Percentiles rank a stretch among this genome's conserved stretches.
Conservation (phyloP, 2,329 filamentous ascomycete genomes). For the Dactylellina leptospora region DNA sequence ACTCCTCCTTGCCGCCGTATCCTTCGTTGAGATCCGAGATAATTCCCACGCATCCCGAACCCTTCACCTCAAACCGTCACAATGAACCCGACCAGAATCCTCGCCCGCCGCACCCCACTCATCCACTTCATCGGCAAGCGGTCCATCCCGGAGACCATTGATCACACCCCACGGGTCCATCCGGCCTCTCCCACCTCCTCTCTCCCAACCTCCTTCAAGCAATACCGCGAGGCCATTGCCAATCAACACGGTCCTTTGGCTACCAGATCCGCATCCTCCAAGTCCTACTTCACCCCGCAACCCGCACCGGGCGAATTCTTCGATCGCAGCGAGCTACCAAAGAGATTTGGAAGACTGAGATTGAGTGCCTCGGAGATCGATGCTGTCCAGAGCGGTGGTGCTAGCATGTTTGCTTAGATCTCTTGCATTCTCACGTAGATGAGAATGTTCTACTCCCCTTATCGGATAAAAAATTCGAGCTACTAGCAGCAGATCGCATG, state of each 20-base stretch:
- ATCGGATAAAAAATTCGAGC: too few relatives aligned
- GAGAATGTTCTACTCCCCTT: background rate
- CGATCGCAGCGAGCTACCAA: slow-evolving; percentile 86
- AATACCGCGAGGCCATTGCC: slow-evolving; percentile 75
- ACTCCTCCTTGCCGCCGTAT: background rate
- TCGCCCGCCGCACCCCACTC: slow-evolving; percentile 70
- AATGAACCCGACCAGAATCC: slow-evolving; percentile 68
- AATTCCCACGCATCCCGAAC: background rate
- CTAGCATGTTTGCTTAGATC: slow-evolving; percentile 68
- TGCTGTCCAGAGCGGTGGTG: slow-evolving; percentile 91
- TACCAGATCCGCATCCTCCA: slow-evolving; percentile 66
- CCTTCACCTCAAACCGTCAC: slow-evolving; percentile 46
- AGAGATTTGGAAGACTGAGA: slow-evolving; percentile 78
- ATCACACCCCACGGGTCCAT: slow-evolving; percentile 77
- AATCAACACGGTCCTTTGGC: slow-evolving; percentile 78
- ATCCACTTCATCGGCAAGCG: slow-evolving; percentile 72
- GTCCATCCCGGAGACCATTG: slow-evolving; percentile 71
- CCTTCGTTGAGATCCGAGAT: background rate
- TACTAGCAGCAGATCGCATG: too few relatives aligned
- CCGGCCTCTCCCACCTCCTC: slow-evolving; percentile 73
- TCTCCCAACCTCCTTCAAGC: slow-evolving; percentile 76
- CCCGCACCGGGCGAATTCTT: slow-evolving; percentile 80
- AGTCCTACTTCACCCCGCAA: slow-evolving; percentile 57
- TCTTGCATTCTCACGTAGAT: background rate
- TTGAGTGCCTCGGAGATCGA: slow-evolving; percentile 89